Percentiles rank a stretch among this genome's conserved stretches.
Conservation (phyloP, 2,329 filamentous ascomycete species). For the Rutstroemia sp. region DNA sequence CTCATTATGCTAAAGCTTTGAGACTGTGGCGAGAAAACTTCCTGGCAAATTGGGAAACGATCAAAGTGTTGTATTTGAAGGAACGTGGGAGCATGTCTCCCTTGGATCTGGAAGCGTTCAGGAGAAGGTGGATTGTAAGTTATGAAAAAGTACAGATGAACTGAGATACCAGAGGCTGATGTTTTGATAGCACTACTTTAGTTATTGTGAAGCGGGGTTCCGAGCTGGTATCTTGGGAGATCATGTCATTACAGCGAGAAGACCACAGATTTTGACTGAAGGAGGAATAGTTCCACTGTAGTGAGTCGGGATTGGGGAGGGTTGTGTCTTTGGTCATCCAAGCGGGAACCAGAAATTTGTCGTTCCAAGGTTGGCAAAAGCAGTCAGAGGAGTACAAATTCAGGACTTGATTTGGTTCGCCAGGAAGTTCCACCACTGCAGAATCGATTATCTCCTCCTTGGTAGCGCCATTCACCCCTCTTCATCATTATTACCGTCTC, state of each 20-base stretch:
- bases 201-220: slow-evolving; percentile 13
- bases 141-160: neutral
- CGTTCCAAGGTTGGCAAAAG: no score
- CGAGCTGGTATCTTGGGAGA: slow-evolving; percentile 61
- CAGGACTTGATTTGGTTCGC: no score
- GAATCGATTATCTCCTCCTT: no score
- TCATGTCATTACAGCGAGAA: slow-evolving; percentile 4
- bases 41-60: slow-evolving; percentile 47
- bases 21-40: slow-evolving; percentile 62
- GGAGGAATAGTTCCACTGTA: neutral
- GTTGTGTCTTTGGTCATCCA: no score
- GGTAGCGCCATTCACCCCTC: no score
- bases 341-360: no score
- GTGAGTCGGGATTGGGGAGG: neutral
- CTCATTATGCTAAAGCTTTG: slow-evolving; percentile 61
- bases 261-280: slow-evolving; percentile 1
- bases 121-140: slow-evolving; percentile 58
- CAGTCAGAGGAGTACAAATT: no score
- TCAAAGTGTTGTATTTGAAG: slow-evolving; percentile 46
- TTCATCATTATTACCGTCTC: no score
- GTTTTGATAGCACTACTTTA: slow-evolving; percentile 15
- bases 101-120: slow-evolving; percentile 44
- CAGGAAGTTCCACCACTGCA: no score
- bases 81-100: slow-evolving; percentile 41
- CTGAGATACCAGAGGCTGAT: neutral